Evolutionary conservation across 306 rosid species (phyloP), one percentile per base, ranked within the genome.

Genomic region (Corylus heterophylla): DNA sequence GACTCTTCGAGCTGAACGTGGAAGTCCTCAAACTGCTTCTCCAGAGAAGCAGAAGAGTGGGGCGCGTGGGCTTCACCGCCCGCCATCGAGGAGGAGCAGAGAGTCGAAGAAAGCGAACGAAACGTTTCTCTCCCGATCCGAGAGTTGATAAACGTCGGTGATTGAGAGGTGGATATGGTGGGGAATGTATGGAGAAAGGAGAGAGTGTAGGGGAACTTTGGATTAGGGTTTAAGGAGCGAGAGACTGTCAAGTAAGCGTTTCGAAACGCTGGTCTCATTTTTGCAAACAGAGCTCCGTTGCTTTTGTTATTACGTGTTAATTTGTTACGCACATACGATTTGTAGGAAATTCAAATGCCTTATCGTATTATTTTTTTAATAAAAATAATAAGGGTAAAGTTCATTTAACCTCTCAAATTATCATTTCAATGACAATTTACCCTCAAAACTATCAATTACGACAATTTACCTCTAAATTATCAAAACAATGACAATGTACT

Each of bases 11-110:
- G 90, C 82, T 93, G 97, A 22, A 79, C 2, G 31, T 94, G 90
- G 81, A 95, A 89, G 71, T 69, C 85, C 75, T 85, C 92, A 80
- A 95, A 95, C 77, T 93, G 99, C 83, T 90, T 84, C 81, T 88
- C 98, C 56, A 95, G 88, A 4, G 85, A 84, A 48, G 69, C 74
- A 68, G 85, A 73, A 12, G 86, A 76, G 5, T 84, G 66, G 70
- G 80, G 81, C 58, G 80, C 75, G 31, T 80, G 74, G 74, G 67
- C 18, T 73, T 83, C 89, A 56, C 86, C 85, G 68, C 63, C 82
- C n/a, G 91, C 87, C 90, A 93, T 86, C 20, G 94, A 76, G 13
- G 79, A 69, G 75, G 76, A 87, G 72, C 56, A 54, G 76, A 77
- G 64, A 76, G 80, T 17, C 16, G 81, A 61, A 8, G 79, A 42